These are phyloP conservation scores for Cercospora sesami DNA, from an alignment of 2,329 filamentous ascomycete genomes.

Conservation along the genomic window DNA sequence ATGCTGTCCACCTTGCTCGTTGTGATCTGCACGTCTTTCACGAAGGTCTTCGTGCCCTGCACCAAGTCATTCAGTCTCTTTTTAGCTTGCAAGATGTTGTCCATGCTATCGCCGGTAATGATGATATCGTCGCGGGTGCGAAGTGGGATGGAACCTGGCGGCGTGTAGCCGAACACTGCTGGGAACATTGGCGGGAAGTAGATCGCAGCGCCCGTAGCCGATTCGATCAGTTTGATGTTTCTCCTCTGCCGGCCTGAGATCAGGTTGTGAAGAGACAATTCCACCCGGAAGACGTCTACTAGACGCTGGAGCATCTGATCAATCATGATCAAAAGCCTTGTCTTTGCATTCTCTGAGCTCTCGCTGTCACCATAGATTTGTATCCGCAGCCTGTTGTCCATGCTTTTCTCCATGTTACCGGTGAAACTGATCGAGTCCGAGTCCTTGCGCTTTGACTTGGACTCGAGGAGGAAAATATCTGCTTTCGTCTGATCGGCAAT, in stretches of 20 bases:
- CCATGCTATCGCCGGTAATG: conserved; percentile 84
- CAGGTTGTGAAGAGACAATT: conserved; percentile 84
- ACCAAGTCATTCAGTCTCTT: conserved; percentile 86
- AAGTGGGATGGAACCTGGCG: conserved; percentile 70
- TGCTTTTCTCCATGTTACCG: conserved; percentile 75
- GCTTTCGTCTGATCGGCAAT: conserved; percentile 87
- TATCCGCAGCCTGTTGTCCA: conserved; percentile 86
- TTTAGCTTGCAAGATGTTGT: conserved; percentile 85
- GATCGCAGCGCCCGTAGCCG: conserved; percentile 90
- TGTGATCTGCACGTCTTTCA: conserved; percentile 89
- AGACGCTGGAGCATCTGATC: conserved; percentile 79
- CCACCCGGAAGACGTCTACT: conserved; percentile 78
- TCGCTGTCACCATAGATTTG: conserved; percentile 94
- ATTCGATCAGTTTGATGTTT: conserved; percentile 98
- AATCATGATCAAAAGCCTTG: conserved; percentile 92
- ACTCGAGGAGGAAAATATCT: conserved; percentile 92
- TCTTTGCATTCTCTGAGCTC: conserved; percentile 95
- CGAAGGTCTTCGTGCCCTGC: conserved; percentile 68
- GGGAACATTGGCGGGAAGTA: conserved; percentile 97
- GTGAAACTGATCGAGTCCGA: conserved; percentile 75
- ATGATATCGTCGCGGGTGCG: conserved; percentile 88
- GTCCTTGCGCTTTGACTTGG: conserved; percentile 68
- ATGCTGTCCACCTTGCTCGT: conserved; percentile 94
- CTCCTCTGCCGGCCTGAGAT: conserved; percentile 91
- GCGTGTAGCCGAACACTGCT: conserved; percentile 84